These are phyloP conservation scores for Xanthoconium separans DNA, from an alignment of 1,284 basidiomycete species.

Conservation along the genomic window DNA sequence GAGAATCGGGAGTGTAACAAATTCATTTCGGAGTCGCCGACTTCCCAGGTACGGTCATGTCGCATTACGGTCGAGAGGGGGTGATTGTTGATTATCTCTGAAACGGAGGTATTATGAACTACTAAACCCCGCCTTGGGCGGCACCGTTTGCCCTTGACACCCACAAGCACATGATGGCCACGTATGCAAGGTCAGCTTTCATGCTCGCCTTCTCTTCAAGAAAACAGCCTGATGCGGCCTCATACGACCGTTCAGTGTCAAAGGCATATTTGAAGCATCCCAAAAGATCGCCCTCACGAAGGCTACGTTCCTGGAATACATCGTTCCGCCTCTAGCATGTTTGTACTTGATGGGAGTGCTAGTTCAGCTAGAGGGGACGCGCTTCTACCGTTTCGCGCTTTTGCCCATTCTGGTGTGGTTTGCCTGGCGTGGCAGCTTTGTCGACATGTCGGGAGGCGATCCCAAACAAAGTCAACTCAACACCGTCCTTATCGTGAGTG, in stretches of 20 bases:
- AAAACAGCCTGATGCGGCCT: background rate
- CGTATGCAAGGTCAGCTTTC: slow-evolving; percentile 4
- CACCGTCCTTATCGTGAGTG: slow-evolving; percentile 20
- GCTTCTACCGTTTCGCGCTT: slow-evolving; percentile 23
- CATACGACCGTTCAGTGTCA: background rate
- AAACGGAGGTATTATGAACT: background rate
- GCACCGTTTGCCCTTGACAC: background rate
- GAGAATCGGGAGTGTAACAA: too few relatives aligned
- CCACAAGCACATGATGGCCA: background rate
- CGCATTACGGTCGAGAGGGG: background rate
- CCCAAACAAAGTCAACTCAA: slow-evolving; percentile 15
- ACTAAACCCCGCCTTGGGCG: background rate
- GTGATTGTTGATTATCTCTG: background rate
- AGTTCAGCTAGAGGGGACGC: slow-evolving; percentile 28
- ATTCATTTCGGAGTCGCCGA: too few relatives aligned
- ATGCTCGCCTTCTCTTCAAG: background rate
- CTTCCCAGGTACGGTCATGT: too few relatives aligned
- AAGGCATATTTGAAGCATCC: slow-evolving; percentile 8
- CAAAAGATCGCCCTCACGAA: slow-evolving; percentile 8
- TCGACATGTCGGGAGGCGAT: slow-evolving; percentile 28
- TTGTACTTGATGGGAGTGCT: slow-evolving; percentile 30
- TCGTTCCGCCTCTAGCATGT: slow-evolving; percentile 18
- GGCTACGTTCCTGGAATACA: slow-evolving; percentile 9
- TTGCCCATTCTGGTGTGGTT: slow-evolving; percentile 23
- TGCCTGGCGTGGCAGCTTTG: slow-evolving; percentile 20